phyloP scores from a whole-genome alignment of 129 eudicot genomes.

The Helianthus tuberosus region DNA sequence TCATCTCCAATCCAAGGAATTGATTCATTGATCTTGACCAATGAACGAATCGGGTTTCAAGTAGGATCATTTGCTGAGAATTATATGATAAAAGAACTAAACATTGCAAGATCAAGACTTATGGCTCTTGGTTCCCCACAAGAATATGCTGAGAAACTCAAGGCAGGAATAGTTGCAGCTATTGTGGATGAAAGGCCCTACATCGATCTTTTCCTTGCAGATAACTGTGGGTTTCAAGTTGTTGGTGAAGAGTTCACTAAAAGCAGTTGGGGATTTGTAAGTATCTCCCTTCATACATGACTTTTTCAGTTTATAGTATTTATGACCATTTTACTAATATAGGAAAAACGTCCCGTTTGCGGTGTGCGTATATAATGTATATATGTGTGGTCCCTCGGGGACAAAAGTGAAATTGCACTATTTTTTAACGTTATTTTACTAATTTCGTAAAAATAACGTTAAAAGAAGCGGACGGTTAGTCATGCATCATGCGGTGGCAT shows the following conservation, averaged over 20 bases:
- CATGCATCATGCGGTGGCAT: too few species aligned
- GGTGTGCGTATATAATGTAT: too few species aligned
- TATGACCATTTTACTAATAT: not conserved
- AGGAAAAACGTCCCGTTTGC: not conserved
- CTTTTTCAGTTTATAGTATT: not conserved
- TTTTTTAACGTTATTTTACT: too few species aligned
- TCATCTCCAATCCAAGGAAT: slow-evolving; percentile 81
- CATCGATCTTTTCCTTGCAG: slow-evolving; percentile 65
- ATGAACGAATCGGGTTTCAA: slow-evolving; percentile 73
- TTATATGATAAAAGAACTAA: slow-evolving; percentile 70
- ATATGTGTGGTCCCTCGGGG: too few species aligned
- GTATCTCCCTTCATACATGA: slow-evolving; percentile 34
- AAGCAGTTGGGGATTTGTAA: slow-evolving; percentile 95
- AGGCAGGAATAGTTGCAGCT: slow-evolving; percentile 65
- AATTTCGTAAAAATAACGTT: too few species aligned
- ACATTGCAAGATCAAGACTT: slow-evolving; percentile 70
- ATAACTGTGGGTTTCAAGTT: slow-evolving; percentile 55
- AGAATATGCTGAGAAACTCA: slow-evolving; percentile 71
- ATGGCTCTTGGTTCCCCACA: slow-evolving; percentile 71
- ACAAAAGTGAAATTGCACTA: too few species aligned
- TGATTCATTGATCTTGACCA: slow-evolving; percentile 59
- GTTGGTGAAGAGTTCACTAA: slow-evolving; percentile 82
- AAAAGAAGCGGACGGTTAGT: too few species aligned
- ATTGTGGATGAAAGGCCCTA: slow-evolving; percentile 86
- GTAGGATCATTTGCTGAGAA: slow-evolving; percentile 84